Conservation (phyloP, 2,329 filamentous ascomycete genomes). For the Ceratocystis harringtonii region DNA sequence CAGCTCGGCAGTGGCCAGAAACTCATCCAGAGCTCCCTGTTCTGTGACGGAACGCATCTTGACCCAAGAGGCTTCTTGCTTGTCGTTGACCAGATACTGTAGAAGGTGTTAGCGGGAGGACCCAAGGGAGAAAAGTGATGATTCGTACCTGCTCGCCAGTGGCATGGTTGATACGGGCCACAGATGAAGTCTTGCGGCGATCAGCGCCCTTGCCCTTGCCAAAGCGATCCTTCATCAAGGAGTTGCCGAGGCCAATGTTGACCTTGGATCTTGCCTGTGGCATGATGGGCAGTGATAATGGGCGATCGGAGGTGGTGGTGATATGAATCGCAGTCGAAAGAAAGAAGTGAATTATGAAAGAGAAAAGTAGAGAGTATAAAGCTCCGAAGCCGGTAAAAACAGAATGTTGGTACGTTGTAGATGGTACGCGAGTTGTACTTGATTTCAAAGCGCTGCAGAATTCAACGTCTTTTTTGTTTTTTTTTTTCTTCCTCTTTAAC, state of each 20-base stretch:
- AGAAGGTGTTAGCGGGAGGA: slow-evolving; percentile 19
- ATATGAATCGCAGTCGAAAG: neutral
- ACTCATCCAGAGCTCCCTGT: slow-evolving; percentile 92
- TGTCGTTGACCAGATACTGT: slow-evolving; percentile 78
- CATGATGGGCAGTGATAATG: slow-evolving; percentile 30
- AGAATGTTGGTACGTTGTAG: too few relatives aligned
- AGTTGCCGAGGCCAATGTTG: slow-evolving; percentile 84
- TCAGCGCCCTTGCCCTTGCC: slow-evolving; percentile 79
- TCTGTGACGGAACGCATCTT: slow-evolving; percentile 99
- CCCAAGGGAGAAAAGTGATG: neutral
- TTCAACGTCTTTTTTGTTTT: neutral
- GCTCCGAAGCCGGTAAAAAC: too few relatives aligned
- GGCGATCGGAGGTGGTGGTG: slow-evolving; percentile 1
- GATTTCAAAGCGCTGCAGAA: neutral
- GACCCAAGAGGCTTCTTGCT: slow-evolving; percentile 86
- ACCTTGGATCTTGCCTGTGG: slow-evolving; percentile 80
- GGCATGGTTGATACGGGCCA: slow-evolving; percentile 56
- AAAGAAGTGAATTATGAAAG: neutral
- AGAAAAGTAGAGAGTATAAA: too few relatives aligned
- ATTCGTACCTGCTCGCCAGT: slow-evolving; percentile 54
- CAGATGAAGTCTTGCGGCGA: slow-evolving; percentile 51
- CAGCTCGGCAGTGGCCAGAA: slow-evolving; percentile 84
- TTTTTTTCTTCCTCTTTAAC: neutral
- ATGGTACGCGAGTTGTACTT: neutral
- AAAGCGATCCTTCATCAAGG: slow-evolving; percentile 97